These are phyloP conservation scores for Scheffersomyces illinoinensis DNA, from an alignment of 1,139 yeast genomes.

Conservation along the genomic window DNA sequence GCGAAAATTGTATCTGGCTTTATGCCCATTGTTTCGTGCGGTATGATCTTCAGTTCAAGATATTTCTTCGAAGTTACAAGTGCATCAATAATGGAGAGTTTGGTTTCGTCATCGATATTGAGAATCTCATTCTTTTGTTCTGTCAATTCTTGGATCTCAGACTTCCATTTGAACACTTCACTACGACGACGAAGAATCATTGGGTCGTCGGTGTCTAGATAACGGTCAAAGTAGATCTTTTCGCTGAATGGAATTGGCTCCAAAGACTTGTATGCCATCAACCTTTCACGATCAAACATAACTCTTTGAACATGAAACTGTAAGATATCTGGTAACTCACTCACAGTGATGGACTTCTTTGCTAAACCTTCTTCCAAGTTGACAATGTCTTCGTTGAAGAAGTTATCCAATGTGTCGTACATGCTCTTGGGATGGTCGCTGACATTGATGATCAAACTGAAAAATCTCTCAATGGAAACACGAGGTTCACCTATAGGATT, in stretches of 20 bases:
- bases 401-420: slow-evolving; percentile 86
- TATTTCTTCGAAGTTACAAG: slow-evolving; percentile 57
- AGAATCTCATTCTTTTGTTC: slow-evolving; percentile 43
- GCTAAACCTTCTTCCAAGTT: slow-evolving; percentile 72
- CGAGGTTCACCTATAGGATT: slow-evolving; percentile 56
- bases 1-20: slow-evolving; percentile 37
- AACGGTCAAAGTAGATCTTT: slow-evolving; percentile 80
- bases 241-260: slow-evolving; percentile 83
- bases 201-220: slow-evolving; percentile 69
- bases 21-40: slow-evolving; percentile 25
- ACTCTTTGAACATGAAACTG: slow-evolving; percentile 95
- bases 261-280: slow-evolving; percentile 77
- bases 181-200: slow-evolving; percentile 53
- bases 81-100: slow-evolving; percentile 49
- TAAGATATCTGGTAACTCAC: slow-evolving; percentile 72
- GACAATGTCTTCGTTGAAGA: slow-evolving; percentile 74
- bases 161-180: slow-evolving; percentile 67
- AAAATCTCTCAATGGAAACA: slow-evolving; percentile 72
- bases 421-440: slow-evolving; percentile 86
- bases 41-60: slow-evolving; percentile 36
- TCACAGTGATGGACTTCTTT: slow-evolving; percentile 70
- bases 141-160: slow-evolving; percentile 47
- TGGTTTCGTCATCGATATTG: slow-evolving; percentile 46
- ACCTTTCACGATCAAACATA: slow-evolving; percentile 73
- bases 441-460: slow-evolving; percentile 79